A percentile compares a stretch with the other conserved stretches of the same genome.
phyloP scores from a whole-genome alignment of 208 protist species.

The Trichomonas tenax region DNA sequence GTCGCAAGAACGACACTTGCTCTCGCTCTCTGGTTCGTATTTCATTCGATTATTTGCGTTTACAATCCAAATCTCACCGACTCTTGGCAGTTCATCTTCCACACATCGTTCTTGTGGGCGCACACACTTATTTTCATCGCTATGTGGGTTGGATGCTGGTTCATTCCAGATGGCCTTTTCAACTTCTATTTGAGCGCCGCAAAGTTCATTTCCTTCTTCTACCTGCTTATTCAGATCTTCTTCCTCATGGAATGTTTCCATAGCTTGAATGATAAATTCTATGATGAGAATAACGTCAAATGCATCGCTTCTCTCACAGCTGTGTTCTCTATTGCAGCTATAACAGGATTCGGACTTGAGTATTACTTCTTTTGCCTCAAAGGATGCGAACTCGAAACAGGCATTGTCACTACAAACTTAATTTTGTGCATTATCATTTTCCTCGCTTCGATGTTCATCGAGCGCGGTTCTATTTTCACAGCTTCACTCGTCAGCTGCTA shows the following conservation, averaged over 20 bases:
- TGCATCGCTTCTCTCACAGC: neutral
- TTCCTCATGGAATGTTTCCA: neutral
- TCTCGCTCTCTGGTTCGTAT: neutral
- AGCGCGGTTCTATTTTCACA: neutral
- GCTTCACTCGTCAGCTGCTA: neutral
- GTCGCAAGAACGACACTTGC: neutral
- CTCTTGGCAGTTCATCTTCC: conserved; percentile 7
- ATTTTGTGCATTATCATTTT: neutral
- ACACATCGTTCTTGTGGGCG: neutral
- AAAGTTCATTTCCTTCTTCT: neutral
- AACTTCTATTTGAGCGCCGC: neutral
- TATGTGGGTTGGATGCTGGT: neutral
- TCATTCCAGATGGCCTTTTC: neutral
- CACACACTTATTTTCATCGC: neutral
- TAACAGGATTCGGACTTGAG: neutral
- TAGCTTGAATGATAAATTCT: neutral
- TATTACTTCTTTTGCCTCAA: neutral
- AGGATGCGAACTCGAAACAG: neutral
- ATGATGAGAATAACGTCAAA: neutral
- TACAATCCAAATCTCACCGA: neutral
- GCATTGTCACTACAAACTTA: neutral
- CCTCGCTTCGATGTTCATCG: neutral
- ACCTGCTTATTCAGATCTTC: neutral
- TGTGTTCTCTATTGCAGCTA: neutral
- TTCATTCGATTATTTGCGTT: neutral